Evolutionary conservation across 1,284 basidiomycete species (phyloP).

Genomic region (Tetrapyrgos nigripes): DNA sequence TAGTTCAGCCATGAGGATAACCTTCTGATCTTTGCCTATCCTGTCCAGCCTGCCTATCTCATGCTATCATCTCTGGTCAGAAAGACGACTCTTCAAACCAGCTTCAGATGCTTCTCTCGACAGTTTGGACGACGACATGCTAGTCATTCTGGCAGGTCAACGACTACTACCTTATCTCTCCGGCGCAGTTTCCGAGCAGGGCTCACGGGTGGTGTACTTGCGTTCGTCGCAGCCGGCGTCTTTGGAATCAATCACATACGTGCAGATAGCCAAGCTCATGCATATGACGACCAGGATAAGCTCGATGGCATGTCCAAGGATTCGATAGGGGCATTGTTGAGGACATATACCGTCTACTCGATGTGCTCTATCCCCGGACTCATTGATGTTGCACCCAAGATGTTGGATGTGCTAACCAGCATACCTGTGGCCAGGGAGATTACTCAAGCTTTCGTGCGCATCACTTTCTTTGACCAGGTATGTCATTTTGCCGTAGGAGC

Average conservation of each 20-base stretch:
- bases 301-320: neutral
- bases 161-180: neutral
- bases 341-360: conserved; percentile 84
- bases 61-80: neutral
- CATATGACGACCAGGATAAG: neutral
- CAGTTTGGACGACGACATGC: neutral
- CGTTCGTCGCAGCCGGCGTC: neutral
- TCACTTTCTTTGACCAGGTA: conserved; percentile 88
- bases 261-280: neutral
- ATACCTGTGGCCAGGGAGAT: conserved; percentile 73
- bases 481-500: conserved; percentile 20
- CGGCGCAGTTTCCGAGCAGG: neutral
- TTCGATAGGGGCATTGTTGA: conserved; percentile 44
- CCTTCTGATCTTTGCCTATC: neutral
- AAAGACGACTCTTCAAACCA: neutral
- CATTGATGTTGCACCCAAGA: conserved; percentile 77
- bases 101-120: neutral
- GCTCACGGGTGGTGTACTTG: neutral
- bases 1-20: too few species aligned
- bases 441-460: conserved; percentile 75
- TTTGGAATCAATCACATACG: neutral
- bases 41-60: neutral
- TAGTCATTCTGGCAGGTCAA: too few species aligned
- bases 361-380: conserved; percentile 80
- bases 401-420: conserved; percentile 67